phyloP scores from a whole-genome alignment of 2,329 filamentous ascomycete genomes.

The Coniochaeta sp. region DNA sequence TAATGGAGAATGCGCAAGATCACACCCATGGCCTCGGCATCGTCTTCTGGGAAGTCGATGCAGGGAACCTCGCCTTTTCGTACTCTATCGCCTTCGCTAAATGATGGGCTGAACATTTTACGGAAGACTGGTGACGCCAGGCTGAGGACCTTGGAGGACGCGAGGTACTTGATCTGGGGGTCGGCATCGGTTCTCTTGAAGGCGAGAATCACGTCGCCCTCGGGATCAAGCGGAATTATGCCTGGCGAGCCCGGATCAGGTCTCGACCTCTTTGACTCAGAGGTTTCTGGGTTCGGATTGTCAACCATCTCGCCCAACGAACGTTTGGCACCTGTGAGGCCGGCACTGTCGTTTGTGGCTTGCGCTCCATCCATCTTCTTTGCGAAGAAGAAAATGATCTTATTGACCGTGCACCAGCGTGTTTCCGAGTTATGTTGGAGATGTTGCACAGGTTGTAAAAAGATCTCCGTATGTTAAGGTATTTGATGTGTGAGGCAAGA shows the following conservation, averaged over 20 bases:
- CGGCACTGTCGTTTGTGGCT: not conserved
- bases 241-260: not conserved
- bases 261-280: not conserved
- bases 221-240: not conserved
- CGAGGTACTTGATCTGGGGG: not conserved
- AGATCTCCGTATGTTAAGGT: too few species aligned
- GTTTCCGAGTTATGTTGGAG: too few species aligned
- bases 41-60: not conserved
- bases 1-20: not conserved
- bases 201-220: not conserved
- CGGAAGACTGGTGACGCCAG: not conserved
- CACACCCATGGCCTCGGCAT: not conserved
- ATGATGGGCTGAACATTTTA: not conserved
- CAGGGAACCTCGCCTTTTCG: not conserved
- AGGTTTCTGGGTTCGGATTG: too few species aligned
- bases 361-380: not conserved
- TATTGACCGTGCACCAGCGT: not conserved
- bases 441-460: too few species aligned
- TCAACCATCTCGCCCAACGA: not conserved
- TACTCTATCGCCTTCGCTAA: not conserved
- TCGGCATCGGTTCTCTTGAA: not conserved
- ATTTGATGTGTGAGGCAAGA: too few species aligned
- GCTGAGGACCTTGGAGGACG: not conserved
- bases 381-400: not conserved
- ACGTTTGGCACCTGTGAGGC: not conserved